Evolutionary conservation across 768 basidiomycete species (phyloP).

Genomic region (Rossbeevera mucosa): DNA sequence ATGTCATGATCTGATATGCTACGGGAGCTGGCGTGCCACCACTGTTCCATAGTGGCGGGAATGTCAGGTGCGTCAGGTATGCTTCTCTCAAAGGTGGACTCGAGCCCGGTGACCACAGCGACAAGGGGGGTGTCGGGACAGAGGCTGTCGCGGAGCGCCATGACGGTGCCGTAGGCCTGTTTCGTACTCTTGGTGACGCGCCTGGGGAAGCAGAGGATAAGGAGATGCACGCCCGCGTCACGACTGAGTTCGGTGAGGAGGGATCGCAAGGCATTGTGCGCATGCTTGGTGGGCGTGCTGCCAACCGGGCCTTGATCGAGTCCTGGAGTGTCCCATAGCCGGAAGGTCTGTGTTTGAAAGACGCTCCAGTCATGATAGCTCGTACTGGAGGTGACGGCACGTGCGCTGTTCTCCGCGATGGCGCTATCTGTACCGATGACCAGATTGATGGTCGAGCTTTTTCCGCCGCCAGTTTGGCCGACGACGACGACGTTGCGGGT

Average conservation of each 20-base stretch:
- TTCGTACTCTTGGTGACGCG: slow-evolving; percentile 19
- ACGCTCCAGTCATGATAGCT: slow-evolving; percentile 23
- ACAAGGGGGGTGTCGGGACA: slow-evolving; percentile 18
- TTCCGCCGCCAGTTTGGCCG: slow-evolving; percentile 33
- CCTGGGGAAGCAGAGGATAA: slow-evolving; percentile 18
- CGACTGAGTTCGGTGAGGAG: slow-evolving; percentile 21
- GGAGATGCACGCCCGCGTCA: slow-evolving; percentile 15
- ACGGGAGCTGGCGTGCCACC: slow-evolving; percentile 18
- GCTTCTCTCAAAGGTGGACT: slow-evolving; percentile 6
- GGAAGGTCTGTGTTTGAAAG: slow-evolving; percentile 19
- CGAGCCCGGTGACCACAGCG: slow-evolving; percentile 20
- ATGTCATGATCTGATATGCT: slow-evolving; percentile 8
- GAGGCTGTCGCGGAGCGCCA: slow-evolving; percentile 14
- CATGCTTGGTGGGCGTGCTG: slow-evolving; percentile 5
- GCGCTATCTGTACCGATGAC: slow-evolving; percentile 17
- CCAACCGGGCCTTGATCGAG: slow-evolving; percentile 14
- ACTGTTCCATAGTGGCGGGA: slow-evolving; percentile 19
- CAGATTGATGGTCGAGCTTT: slow-evolving; percentile 21
- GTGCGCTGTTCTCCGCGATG: slow-evolving; percentile 10
- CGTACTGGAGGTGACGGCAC: slow-evolving; percentile 17
- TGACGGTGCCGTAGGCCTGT: slow-evolving; percentile 17
- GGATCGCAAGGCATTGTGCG: slow-evolving; percentile 17
- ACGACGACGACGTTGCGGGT: slow-evolving; percentile 35
- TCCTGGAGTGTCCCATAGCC: slow-evolving; percentile 26
- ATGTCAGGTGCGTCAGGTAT: not conserved